phyloP scores from a whole-genome alignment of 2,329 filamentous ascomycete species.

The Hypomyces rosellus region DNA sequence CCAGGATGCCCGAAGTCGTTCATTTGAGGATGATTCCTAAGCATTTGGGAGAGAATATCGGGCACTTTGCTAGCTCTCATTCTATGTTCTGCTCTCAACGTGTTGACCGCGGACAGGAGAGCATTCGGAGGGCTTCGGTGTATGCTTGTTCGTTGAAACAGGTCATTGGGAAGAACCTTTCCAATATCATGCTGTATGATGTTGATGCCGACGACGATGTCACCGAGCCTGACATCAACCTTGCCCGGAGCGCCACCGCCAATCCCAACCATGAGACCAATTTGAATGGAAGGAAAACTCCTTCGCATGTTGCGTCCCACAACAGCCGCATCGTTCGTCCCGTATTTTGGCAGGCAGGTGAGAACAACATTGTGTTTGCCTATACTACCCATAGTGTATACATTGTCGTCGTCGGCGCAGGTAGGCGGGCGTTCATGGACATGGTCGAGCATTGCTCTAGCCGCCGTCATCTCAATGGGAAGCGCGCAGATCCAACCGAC shows the following conservation, averaged over 20 bases:
- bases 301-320: constrained; percentile 26
- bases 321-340: constrained; percentile 22
- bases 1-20: background rate
- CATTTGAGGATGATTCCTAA: background rate
- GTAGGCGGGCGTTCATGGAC: background rate
- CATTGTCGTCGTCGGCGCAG: background rate
- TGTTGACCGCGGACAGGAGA: background rate
- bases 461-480: background rate
- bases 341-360: constrained; percentile 14
- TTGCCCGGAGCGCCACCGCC: constrained; percentile 13
- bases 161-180: background rate
- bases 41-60: background rate
- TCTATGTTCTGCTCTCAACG: background rate
- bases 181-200: constrained; percentile 13
- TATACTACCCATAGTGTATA: background rate
- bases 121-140: background rate
- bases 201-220: constrained; percentile 15
- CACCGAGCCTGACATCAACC: constrained; percentile 14
- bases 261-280: constrained; percentile 14
- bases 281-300: constrained; percentile 23
- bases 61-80: background rate
- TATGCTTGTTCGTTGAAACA: background rate
- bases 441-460: background rate
- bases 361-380: background rate
- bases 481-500: background rate